phyloP scores from a whole-genome alignment of 805 yeast species.

The Barnettozyma pratensis region DNA sequence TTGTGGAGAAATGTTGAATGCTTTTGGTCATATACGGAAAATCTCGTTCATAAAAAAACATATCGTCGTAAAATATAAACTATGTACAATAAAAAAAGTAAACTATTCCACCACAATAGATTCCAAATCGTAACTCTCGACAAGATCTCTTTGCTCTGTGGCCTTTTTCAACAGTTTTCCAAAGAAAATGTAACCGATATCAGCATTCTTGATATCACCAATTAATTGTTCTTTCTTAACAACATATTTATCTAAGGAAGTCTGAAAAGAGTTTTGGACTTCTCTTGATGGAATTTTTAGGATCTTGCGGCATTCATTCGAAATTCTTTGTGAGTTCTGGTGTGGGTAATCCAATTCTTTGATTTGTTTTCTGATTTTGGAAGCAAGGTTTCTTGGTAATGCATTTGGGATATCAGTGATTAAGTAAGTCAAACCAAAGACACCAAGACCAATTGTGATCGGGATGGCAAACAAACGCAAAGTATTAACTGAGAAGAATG shows the following conservation, averaged over 20 bases:
- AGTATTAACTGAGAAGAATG: conserved; percentile 31
- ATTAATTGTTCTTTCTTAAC: conserved; percentile 53
- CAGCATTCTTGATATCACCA: conserved; percentile 48
- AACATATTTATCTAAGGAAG: conserved; percentile 55
- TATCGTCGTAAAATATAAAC: background rate
- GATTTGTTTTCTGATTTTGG: conserved; percentile 60
- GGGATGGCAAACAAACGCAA: conserved; percentile 52
- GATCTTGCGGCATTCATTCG: conserved; percentile 79
- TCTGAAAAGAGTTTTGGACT: conserved; percentile 65
- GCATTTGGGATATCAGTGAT: conserved; percentile 85
- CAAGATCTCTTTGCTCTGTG: conserved; percentile 35
- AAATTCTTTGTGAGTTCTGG: conserved; percentile 67
- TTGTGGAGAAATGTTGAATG: no score
- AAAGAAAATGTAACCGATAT: conserved; percentile 52
- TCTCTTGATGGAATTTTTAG: conserved; percentile 79
- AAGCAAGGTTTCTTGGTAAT: conserved; percentile 75
- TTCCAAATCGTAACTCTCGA: conserved; percentile 41
- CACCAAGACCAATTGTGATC: conserved; percentile 41
- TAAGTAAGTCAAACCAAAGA: conserved; percentile 55
- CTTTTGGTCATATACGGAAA: no score
- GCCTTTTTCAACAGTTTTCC: conserved; percentile 41
- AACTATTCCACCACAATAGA: conserved; percentile 3
- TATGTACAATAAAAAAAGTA: background rate
- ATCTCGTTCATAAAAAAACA: background rate
- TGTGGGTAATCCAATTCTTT: conserved; percentile 72